phyloP scores from a whole-genome alignment of 208 protist species.

The Trypanosoma brucei region DNA sequence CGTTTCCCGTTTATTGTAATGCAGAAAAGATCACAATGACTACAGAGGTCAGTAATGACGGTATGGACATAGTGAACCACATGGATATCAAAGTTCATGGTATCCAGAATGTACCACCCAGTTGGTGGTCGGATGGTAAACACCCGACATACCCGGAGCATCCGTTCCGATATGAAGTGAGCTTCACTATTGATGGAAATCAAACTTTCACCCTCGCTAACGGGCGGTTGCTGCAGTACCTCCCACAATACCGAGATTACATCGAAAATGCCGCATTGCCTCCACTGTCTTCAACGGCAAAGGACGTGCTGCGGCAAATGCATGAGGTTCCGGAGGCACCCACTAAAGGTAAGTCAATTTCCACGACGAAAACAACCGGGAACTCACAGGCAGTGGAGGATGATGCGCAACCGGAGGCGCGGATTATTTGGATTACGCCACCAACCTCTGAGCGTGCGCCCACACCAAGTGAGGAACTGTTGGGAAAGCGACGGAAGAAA shows the following conservation, averaged over 20 bases:
- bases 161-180: conserved; percentile 24
- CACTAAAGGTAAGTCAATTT: neutral
- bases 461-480: conserved; percentile 15
- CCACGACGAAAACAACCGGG: conserved; percentile 17
- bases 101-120: conserved; percentile 47
- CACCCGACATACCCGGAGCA: conserved; percentile 20
- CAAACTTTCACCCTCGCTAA: conserved; percentile 31
- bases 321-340: conserved; percentile 48
- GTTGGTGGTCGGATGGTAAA: conserved; percentile 45
- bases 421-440: conserved; percentile 33
- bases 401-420: neutral
- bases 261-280: conserved; percentile 41
- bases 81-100: conserved; percentile 69
- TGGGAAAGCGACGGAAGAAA: conserved; percentile 28
- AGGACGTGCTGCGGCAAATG: conserved; percentile 44
- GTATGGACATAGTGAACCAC: conserved; percentile 44
- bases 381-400: neutral
- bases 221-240: conserved; percentile 49
- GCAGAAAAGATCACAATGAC: neutral
- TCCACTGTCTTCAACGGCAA: conserved; percentile 20
- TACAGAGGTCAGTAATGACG: neutral
- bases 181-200: conserved; percentile 16
- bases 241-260: conserved; percentile 56
- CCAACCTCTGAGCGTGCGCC: conserved; percentile 11
- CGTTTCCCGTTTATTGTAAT: neutral